Evolutionary conservation across 768 basidiomycete genomes (phyloP), one percentile per base, ranked within the genome.

Genomic region (Cubamyces lactineus): DNA sequence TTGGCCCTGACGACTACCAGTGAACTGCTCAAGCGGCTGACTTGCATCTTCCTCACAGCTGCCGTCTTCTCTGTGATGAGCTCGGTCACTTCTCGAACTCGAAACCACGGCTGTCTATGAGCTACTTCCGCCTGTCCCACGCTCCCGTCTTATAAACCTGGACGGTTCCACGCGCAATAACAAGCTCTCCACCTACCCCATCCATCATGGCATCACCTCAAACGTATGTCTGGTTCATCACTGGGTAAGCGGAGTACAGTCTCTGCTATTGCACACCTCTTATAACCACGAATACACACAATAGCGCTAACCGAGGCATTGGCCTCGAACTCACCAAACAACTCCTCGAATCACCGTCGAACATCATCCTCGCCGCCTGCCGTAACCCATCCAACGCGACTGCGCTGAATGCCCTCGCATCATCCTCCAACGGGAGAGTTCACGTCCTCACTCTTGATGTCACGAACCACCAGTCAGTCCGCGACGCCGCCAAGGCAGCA

Each of bases 381-480:
- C 67, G 73, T 1, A 71, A 60, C 26, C 72, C 73, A 5, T 57
- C 60, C 23, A 52, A 48, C 1, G 73, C 74, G 1, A 51, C 50
- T 3, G 67, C 49, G 0, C 63, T 74, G 23, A 38, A 70, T 13
- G 66, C 63, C 3, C 65, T 75, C 17, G 48, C 58, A 17, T 38
- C 47, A 11, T 55, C 53, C 11, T 67, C 72, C 30, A 57, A 67
- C 45, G 77, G 73, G 12, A 68, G 43, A 3, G 63, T 79, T 6
- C 71, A 78, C 53, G 61, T 79, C 47, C 58, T 78, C 16, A 42
- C 66, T 24, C 67, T 78, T 19, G 76, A 78, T 46, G 68, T 72
- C 28, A 64, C 58, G 26, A 63, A 73, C 30, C 53, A 64, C 39
- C 59, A 55, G 19, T 67, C 69, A 23, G 72, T 78, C 57, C 63